phyloP scores from a whole-genome alignment of 1,284 basidiomycete species.

The Trametes pubescens region DNA sequence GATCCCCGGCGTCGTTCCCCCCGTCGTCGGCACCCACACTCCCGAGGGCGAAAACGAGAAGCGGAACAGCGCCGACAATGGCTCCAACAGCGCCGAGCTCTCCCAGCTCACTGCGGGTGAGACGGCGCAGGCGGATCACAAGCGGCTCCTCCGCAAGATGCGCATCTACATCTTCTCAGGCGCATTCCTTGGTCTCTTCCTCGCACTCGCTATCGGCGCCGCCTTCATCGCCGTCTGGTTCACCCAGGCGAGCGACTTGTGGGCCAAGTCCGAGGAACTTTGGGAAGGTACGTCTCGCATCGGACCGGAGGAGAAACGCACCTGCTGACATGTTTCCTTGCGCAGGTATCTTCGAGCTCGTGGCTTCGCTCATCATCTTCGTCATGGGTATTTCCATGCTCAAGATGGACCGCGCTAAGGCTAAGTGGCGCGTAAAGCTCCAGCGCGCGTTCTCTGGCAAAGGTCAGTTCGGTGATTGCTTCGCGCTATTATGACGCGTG shows the following conservation, averaged over 20 bases:
- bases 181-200: constrained; percentile 75
- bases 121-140: constrained; percentile 34
- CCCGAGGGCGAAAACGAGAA: constrained; percentile 35
- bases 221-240: constrained; percentile 86
- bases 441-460: constrained; percentile 76
- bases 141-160: constrained; percentile 64
- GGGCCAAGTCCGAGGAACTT: constrained; percentile 76
- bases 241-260: constrained; percentile 76
- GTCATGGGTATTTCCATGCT: constrained; percentile 57
- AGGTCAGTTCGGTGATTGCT: constrained; percentile 39
- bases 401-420: constrained; percentile 73
- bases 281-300: constrained; percentile 62
- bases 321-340: constrained; percentile 38
- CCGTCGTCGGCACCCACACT: constrained; percentile 17
- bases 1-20: constrained; percentile 31
- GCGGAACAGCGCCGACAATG: constrained; percentile 34
- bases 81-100: constrained; percentile 16
- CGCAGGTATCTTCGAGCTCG: constrained; percentile 79
- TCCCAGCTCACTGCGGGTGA: constrained; percentile 37
- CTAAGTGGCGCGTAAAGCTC: constrained; percentile 92
- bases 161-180: constrained; percentile 84
- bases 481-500: not conserved
- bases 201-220: constrained; percentile 81
- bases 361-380: constrained; percentile 84
- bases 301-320: constrained; percentile 18